Evolutionary conservation across 2,329 filamentous ascomycete species (phyloP), one percentile per base, ranked within the genome.

Genomic region (Fusarium dlaminii): DNA sequence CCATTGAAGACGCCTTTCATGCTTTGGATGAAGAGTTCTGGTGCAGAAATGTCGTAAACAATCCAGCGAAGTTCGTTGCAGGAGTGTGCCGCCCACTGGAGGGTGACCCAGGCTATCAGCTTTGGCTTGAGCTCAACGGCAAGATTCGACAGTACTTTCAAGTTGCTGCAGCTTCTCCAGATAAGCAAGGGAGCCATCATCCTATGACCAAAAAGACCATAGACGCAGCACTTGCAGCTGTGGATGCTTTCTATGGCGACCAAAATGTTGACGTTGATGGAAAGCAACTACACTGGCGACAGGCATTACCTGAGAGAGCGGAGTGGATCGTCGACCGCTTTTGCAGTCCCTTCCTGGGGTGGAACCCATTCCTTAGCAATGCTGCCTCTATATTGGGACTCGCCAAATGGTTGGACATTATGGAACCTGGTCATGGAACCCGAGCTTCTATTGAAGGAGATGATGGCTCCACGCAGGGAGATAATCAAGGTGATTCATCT

Each of bases 231-330:
- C 17, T 27, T 20, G 3, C 17, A 18, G 42, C 42, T 45, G 8
- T 45, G 5, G 7, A 18, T 46, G 12, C 24, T 8, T 46, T 29
- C 12, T 29, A 27, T 20, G 43, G 24, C 24, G 24, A 46, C 24
- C 5, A 0, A 27, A 2, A 6, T 20, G 24, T 29, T 29, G 24
- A 0, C 3, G 24, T 20, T 10, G 11, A 27, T 27, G 24, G 43
- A 46, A 11, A 10, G 24, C 18, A 27, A 20, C 17, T 46, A 4
- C 24, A 8, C 17, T 46, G 24, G 24, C 12, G 20, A 9, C 7
- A 20, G 17, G 6, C 24, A 45, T 1, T 46, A 14, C 24, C 18
- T 9, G 24, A 6, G 3, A 46, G 12, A 46, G 43, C 43, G 5
- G 18, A 46, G 4, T 46, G 43, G 24, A 46, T 46, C 4, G 12